phyloP scores from a whole-genome alignment of 345 rosid species.

The Bruguiera parviflora region DNA sequence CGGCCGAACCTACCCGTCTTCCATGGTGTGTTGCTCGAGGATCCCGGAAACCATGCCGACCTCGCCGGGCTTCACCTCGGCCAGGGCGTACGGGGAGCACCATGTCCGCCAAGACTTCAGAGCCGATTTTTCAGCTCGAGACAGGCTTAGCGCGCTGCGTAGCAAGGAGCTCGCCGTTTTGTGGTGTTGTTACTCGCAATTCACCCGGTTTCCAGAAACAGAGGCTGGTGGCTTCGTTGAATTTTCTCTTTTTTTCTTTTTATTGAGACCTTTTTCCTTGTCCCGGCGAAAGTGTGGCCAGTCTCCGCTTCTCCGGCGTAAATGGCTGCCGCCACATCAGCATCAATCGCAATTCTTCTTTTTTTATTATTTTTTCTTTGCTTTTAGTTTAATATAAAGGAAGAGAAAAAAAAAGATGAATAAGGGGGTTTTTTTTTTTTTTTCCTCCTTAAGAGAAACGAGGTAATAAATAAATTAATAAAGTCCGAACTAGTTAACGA shows the following conservation, averaged over 20 bases:
- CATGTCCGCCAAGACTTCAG: constrained; percentile 23
- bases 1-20: constrained; percentile 39
- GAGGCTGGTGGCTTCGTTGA: not conserved
- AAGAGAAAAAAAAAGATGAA: no score
- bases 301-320: no score
- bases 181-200: not conserved
- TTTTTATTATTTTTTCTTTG: no score
- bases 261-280: not conserved
- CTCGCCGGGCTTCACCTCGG: constrained; percentile 76
- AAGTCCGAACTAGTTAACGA: no score
- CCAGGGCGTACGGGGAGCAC: constrained; percentile 61
- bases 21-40: constrained; percentile 81
- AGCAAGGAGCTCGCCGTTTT: constrained; percentile 21
- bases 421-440: no score
- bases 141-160: constrained; percentile 4
- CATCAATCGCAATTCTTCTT: not conserved
- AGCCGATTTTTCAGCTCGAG: constrained; percentile 6
- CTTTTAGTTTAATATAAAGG: no score
- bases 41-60: constrained; percentile 88
- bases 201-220: not conserved
- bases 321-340: not conserved
- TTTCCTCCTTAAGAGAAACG: no score
- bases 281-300: constrained; percentile 7
- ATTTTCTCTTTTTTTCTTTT: no score
- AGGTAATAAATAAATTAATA: no score